Percentiles rank a stretch among this genome's conserved stretches.
Conservation (phyloP, 495 filamentous ascomycete species). For the Penicillium chermesinum region DNA sequence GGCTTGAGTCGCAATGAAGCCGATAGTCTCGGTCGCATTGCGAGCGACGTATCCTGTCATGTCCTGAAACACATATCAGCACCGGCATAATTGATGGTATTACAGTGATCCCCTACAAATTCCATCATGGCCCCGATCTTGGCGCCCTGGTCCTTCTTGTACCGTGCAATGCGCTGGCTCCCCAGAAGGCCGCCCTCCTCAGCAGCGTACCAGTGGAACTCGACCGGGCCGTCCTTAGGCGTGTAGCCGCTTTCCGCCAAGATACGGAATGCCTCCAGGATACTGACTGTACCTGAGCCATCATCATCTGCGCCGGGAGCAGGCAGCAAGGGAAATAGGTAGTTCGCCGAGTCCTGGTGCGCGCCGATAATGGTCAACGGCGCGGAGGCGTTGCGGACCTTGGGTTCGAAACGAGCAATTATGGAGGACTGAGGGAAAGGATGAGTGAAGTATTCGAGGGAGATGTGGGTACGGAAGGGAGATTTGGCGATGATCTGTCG, state of each 20-base stretch:
- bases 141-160: conserved; percentile 10
- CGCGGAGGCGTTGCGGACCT: conserved; percentile 9
- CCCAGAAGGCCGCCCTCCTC: conserved; percentile 13
- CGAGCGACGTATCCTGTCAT: conserved; percentile 9
- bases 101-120: conserved; percentile 4
- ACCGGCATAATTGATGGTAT: too few relatives aligned
- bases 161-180: conserved; percentile 8
- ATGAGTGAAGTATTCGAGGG: conserved; percentile 13
- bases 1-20: conserved; percentile 9
- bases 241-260: conserved; percentile 9
- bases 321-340: conserved; percentile 13
- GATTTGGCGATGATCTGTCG: conserved; percentile 8
- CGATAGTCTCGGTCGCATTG: conserved; percentile 12
- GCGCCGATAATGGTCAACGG: conserved; percentile 12
- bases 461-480: conserved; percentile 10
- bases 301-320: conserved; percentile 13
- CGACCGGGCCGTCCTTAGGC: conserved; percentile 8
- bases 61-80: conserved; percentile 4
- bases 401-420: conserved; percentile 12
- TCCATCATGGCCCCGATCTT: conserved; percentile 14
- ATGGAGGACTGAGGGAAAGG: conserved; percentile 12
- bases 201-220: conserved; percentile 17
- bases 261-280: conserved; percentile 10
- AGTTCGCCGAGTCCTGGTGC: conserved; percentile 13
- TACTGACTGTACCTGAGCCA: conserved; percentile 13